phyloP scores from a whole-genome alignment of 2,329 filamentous ascomycete genomes.

The Podosphaera fusca region DNA sequence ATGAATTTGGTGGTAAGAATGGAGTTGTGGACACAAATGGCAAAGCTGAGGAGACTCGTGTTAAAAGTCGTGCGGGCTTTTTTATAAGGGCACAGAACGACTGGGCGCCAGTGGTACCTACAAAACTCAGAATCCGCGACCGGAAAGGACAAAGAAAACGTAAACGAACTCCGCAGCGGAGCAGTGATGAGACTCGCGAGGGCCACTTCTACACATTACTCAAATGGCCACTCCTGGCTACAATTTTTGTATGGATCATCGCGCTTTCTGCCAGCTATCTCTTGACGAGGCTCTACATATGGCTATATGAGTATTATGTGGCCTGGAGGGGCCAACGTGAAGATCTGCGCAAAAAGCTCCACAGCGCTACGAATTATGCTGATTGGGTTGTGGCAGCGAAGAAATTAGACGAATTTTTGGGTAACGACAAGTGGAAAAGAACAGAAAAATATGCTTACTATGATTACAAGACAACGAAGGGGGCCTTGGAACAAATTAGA shows the following conservation, averaged over 20 bases:
- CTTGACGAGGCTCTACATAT: conserved; percentile 70
- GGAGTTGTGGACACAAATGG: not conserved
- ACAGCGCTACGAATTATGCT: conserved; percentile 47
- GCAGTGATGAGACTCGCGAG: conserved; percentile 80
- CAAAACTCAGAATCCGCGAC: conserved; percentile 8
- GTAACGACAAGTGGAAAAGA: conserved; percentile 60
- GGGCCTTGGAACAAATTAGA: conserved; percentile 54
- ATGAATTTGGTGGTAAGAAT: not conserved
- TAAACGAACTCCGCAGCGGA: conserved; percentile 20
- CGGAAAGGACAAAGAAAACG: conserved; percentile 19
- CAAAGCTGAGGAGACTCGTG: not conserved
- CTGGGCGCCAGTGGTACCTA: conserved; percentile 62
- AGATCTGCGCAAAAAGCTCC: conserved; percentile 44
- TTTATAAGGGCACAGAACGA: conserved; percentile 86
- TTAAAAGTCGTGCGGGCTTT: conserved; percentile 9
- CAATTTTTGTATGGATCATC: conserved; percentile 60
- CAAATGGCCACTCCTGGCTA: conserved; percentile 75
- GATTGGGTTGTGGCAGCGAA: conserved; percentile 69
- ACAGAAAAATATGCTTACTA: conserved; percentile 66
- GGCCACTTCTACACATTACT: conserved; percentile 72
- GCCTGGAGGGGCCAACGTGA: conserved; percentile 71
- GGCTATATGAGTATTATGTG: conserved; percentile 72
- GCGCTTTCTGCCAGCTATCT: conserved; percentile 55
- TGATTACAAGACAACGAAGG: conserved; percentile 60
- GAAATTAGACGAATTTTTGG: conserved; percentile 57